These are phyloP conservation scores for Acacia pycnantha DNA, from an alignment of 331 rosid species.

Conservation along the genomic window DNA sequence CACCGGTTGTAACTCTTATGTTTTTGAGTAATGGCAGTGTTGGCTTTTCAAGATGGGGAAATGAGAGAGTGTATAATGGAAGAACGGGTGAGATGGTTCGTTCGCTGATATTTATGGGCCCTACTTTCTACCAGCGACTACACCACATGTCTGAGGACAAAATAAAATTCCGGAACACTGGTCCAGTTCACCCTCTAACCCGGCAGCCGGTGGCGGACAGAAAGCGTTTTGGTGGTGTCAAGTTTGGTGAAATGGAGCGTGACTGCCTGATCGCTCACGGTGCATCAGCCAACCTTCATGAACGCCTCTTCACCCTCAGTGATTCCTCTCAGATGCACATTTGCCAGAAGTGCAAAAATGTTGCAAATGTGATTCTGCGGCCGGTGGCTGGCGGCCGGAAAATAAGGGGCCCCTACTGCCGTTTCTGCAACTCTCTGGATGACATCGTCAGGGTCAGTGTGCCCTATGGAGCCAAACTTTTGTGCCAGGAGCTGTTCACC, in stretches of 20 bases:
- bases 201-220: slow-evolving; percentile 97
- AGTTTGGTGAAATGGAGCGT: slow-evolving; percentile 99
- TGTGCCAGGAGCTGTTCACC: slow-evolving; percentile 95
- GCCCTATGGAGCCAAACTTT: slow-evolving; percentile 86
- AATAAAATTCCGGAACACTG: slow-evolving; percentile 90
- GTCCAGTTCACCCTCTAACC: slow-evolving; percentile 95
- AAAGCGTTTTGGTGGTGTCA: slow-evolving; percentile 96
- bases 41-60: slow-evolving; percentile 91
- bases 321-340: slow-evolving; percentile 86
- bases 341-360: slow-evolving; percentile 74
- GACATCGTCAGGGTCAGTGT: slow-evolving; percentile 73
- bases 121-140: slow-evolving; percentile 92
- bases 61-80: slow-evolving; percentile 90
- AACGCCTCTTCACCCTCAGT: slow-evolving; percentile 88
- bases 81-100: slow-evolving; percentile 90
- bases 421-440: slow-evolving; percentile 68
- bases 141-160: slow-evolving; percentile 98
- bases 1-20: background rate
- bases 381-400: slow-evolving; percentile 72
- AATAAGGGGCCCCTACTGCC: slow-evolving; percentile 90
- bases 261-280: slow-evolving; percentile 99
- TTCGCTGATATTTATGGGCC: slow-evolving; percentile 92
- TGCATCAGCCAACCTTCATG: slow-evolving; percentile 91
- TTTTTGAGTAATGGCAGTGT: slow-evolving; percentile 51
- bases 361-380: slow-evolving; percentile 69